Base-by-base conservation (phyloP, 2,329 filamentous ascomycete species). In the Stachybotrys elegans region DNA sequence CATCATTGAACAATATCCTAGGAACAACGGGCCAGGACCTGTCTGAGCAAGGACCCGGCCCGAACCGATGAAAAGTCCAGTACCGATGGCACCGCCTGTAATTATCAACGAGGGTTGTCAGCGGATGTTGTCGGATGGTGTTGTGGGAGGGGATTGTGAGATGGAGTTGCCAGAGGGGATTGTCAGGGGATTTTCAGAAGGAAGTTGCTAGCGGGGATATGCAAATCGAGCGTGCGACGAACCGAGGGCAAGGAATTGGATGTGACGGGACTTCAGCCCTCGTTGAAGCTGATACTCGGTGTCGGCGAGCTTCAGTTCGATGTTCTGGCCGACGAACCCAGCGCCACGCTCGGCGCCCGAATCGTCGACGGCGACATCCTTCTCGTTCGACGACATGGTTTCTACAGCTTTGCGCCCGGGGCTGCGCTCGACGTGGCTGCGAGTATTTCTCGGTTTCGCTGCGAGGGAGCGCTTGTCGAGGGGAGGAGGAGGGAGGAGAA, bases 1-100 rank as follows among this genome's bases (percentile, higher is more conserved):
- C 68, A 76, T 76, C 73, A 78, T 76, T 50, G 66, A 68, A 6
- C 77, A 53, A 60, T 88, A 90, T 20, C 78, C 81, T 61, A 90
- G 81, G 58, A 89, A 75, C 14, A 89, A 66, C 1, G 84, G 82
- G 5, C 82, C 84, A 3, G 81, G 81, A 2, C 81, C 81, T 22
- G 75, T 73, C 9, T 66, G 63, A 25, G 72, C 66, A 42, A 84
- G 65, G 42, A 81, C 78, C 46, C 64, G 64, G 20, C 80, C 80
- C 29, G 76, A 79, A 44, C 79, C 78, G 48, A 84, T 72, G 58
- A 84, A 84, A 17, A 84, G 70, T 52, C 80, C 80, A 4, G 80
- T 84, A 44, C 80, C 80, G 50, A 84, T 83, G 19, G 75, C 78
- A 48, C 76, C 75, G 36, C 62, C 62, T 51, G 19, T 40, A 7